Evolutionary conservation across 768 basidiomycete genomes (phyloP), one percentile per base, ranked within the genome.

Genomic region (Podaxis sp.): DNA sequence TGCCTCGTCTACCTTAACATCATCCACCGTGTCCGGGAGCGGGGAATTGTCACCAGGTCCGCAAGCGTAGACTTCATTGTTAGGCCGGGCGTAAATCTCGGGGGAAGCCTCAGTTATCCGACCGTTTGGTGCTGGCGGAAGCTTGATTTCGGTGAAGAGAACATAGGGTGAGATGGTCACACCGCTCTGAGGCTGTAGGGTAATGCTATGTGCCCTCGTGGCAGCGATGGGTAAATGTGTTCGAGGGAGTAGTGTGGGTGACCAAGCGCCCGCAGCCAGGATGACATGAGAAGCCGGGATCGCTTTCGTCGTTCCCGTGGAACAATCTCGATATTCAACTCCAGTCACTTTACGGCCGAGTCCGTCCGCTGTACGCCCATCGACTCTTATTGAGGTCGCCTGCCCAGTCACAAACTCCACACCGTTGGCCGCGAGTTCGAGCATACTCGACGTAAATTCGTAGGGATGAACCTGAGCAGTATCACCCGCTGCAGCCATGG

Each of bases 211-310:
- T 0, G 88, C 89, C 58, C 90, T 87, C 5, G 82, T 86, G 48
- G 81, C 82, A n/a, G 76, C 69, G 66, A 92, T 80, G 15, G 88
- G 87, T 30, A 91, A 79, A 19, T 74, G 65, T 8, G 82, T 77
- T 19, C 17, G 54, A 28, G 58, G 48, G 36, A 89, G 57, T 62
- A 96, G 71, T 8, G 70, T 69, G 7, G 91, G 80, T 0, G 92
- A 91, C 94, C 95, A 97, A 15, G 92, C 90, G 26, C 95, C 95
- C n/a, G 91, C 91, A 44, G 87, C 83, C 55, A 97, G 73, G 44
- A 96, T 77, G 65, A 95, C 84, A 60, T 88, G 80, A 9, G 89
- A 88, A 15, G 89, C 88, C 0, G 79, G 72, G 17, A 89, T 68
- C n/a, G 73, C 73, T 61, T 71, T 71, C 5, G 64, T 66, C 26